phyloP scores from a whole-genome alignment of 2,329 filamentous ascomycete species.

The Pseudogymnoascus sp. region DNA sequence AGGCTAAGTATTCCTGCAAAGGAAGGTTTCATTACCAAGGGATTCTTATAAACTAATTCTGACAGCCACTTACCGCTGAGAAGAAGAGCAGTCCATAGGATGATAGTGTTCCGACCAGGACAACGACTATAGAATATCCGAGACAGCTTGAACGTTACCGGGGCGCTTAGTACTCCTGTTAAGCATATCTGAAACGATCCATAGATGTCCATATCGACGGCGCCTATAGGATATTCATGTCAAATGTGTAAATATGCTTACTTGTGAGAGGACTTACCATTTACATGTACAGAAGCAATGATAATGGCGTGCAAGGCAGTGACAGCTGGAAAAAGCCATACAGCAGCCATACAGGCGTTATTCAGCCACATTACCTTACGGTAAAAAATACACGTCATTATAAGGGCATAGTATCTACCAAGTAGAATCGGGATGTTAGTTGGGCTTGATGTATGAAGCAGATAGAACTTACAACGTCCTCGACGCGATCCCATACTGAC shows the following conservation, averaged over 20 bases:
- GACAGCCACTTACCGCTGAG: slow-evolving; percentile 41
- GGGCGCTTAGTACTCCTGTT: slow-evolving; percentile 56
- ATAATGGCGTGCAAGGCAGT: slow-evolving; percentile 57
- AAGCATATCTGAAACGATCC: slow-evolving; percentile 60
- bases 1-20: slow-evolving; percentile 48
- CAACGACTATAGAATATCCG: slow-evolving; percentile 55
- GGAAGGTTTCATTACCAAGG: background rate
- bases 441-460: background rate
- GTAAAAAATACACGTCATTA: slow-evolving; percentile 55
- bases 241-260: slow-evolving; percentile 19
- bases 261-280: slow-evolving; percentile 38
- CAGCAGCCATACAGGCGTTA: slow-evolving; percentile 55
- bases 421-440: background rate
- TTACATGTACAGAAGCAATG: slow-evolving; percentile 48
- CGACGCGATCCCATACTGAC: slow-evolving; percentile 48
- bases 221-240: slow-evolving; percentile 33
- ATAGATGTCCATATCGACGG: slow-evolving; percentile 60
- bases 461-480: slow-evolving; percentile 32
- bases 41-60: background rate
- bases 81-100: slow-evolving; percentile 54
- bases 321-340: slow-evolving; percentile 53
- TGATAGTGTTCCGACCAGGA: slow-evolving; percentile 56
- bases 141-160: slow-evolving; percentile 52
- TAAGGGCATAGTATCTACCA: slow-evolving; percentile 52
- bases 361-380: slow-evolving; percentile 53